Percentiles rank a stretch among this genome's conserved stretches.
Conservation (phyloP, 78 protist species). For the Chrysochromulina parva region DNA sequence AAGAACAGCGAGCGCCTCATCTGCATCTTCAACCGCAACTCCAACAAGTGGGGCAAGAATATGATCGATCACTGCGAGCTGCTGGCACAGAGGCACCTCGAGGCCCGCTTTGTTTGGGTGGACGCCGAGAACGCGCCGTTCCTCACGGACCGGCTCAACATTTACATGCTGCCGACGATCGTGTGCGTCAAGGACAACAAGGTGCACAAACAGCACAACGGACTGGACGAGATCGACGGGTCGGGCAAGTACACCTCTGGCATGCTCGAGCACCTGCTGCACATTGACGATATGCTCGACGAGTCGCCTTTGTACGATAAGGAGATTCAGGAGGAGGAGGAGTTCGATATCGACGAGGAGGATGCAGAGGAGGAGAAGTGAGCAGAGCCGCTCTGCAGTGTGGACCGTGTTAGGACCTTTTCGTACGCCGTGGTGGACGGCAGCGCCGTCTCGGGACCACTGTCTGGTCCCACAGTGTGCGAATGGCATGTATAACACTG, state of each 20-base stretch:
- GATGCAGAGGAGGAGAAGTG: too few relatives aligned
- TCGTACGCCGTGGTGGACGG: too few relatives aligned
- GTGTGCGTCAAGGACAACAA: constrained; percentile 1
- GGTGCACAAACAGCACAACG: not conserved
- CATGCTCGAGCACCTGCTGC: not conserved
- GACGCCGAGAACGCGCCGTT: constrained; percentile 19
- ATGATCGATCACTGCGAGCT: not conserved
- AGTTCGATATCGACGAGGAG: not conserved
- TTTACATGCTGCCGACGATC: not conserved
- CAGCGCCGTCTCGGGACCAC: too few relatives aligned
- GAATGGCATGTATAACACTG: too few relatives aligned
- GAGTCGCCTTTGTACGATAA: not conserved
- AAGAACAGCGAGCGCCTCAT: not conserved
- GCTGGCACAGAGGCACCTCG: not conserved
- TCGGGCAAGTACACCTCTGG: not conserved
- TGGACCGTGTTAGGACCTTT: too few relatives aligned
- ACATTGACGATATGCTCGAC: not conserved
- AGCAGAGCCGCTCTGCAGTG: too few relatives aligned
- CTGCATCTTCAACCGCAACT: not conserved
- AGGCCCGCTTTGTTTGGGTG: not conserved
- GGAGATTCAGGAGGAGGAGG: not conserved
- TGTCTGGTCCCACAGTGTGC: too few relatives aligned
- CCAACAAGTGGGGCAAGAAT: not conserved
- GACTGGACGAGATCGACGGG: not conserved
- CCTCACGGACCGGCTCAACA: not conserved